Conservation (phyloP, 805 yeast genomes). For the Teunomyces barrocoloradensis region DNA sequence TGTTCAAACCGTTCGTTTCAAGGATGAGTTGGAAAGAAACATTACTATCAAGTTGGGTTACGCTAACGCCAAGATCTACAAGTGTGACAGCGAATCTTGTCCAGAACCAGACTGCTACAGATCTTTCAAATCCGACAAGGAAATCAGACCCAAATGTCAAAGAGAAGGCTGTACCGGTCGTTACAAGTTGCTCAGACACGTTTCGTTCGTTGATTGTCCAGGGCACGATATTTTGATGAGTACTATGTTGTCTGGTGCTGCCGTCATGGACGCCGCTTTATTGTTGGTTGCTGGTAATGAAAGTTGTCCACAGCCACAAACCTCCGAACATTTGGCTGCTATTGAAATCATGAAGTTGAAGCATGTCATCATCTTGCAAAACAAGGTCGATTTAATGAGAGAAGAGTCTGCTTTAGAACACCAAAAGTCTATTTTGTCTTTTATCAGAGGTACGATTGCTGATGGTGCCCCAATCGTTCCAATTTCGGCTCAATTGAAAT, state of each 20-base stretch:
- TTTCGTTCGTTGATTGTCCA: slow-evolving; percentile 98
- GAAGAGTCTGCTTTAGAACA: slow-evolving; percentile 96
- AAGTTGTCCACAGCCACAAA: slow-evolving; percentile 99
- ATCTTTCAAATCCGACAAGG: slow-evolving; percentile 92
- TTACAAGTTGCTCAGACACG: slow-evolving; percentile 89
- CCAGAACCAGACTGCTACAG: slow-evolving; percentile 94
- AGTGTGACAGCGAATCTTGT: slow-evolving; percentile 79
- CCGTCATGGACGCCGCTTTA: slow-evolving; percentile 99
- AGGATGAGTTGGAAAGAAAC: slow-evolving; percentile 98
- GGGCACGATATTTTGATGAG: slow-evolving; percentile 99
- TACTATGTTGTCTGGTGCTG: slow-evolving; percentile 99
- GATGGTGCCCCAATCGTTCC: slow-evolving; percentile 99
- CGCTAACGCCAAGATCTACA: slow-evolving; percentile 97
- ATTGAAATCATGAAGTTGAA: slow-evolving; percentile 98
- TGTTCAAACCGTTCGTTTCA: slow-evolving; percentile 98
- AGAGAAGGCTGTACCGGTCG: slow-evolving; percentile 87
- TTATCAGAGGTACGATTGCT: slow-evolving; percentile 96
- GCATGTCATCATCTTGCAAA: slow-evolving; percentile 93
- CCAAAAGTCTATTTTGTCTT: slow-evolving; percentile 85
- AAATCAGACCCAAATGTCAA: slow-evolving; percentile 88
- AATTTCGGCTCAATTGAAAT: slow-evolving; percentile 96
- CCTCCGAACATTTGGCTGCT: slow-evolving; percentile 98
- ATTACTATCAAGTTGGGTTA: slow-evolving; percentile 98
- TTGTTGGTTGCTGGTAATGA: slow-evolving; percentile 97
- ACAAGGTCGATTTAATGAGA: slow-evolving; percentile 97